These are phyloP conservation scores for Aspergillus sp. DNA, from an alignment of 2,329 filamentous ascomycete species.

Conservation along the genomic window DNA sequence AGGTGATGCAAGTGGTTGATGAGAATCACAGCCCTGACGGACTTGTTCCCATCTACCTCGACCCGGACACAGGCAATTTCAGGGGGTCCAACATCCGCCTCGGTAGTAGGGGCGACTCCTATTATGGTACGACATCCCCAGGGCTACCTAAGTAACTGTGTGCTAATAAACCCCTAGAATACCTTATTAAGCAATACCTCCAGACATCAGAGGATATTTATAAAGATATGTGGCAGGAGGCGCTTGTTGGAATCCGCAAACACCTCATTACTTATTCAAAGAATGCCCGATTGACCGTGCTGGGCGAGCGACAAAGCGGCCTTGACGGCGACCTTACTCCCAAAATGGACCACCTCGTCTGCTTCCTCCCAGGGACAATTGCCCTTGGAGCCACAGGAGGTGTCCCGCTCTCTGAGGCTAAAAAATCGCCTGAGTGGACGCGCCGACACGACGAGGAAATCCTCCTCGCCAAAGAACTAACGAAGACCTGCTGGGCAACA, in stretches of 20 bases:
- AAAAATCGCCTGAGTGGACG: constrained; percentile 70
- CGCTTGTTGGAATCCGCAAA: constrained; percentile 81
- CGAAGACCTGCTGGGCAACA: constrained; percentile 97
- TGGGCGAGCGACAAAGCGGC: constrained; percentile 80
- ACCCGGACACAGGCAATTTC: constrained; percentile 76
- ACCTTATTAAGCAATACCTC: constrained; percentile 96
- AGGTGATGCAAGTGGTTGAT: constrained; percentile 88
- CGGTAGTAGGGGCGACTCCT: constrained; percentile 92
- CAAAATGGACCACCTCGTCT: constrained; percentile 98
- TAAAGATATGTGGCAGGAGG: constrained; percentile 87
- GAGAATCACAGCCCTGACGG: constrained; percentile 76
- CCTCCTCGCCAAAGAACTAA: constrained; percentile 80
- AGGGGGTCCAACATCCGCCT: constrained; percentile 82
- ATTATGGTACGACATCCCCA: constrained; percentile 62
- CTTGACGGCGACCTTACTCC: constrained; percentile 66
- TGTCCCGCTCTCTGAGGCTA: constrained; percentile 70
- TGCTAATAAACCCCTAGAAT: constrained; percentile 55
- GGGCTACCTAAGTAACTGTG: background rate
- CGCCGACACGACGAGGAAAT: constrained; percentile 83
- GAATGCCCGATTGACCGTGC: constrained; percentile 77
- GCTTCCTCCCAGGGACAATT: constrained; percentile 96
- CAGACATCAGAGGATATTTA: constrained; percentile 89
- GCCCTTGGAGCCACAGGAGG: constrained; percentile 84
- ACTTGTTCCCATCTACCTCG: constrained; percentile 87
- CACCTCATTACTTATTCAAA: constrained; percentile 88